Evolutionary conservation across 108 stramenopile genomes (phyloP), one percentile per base, ranked within the genome.

Genomic region (Nitzschia inconspicua): DNA sequence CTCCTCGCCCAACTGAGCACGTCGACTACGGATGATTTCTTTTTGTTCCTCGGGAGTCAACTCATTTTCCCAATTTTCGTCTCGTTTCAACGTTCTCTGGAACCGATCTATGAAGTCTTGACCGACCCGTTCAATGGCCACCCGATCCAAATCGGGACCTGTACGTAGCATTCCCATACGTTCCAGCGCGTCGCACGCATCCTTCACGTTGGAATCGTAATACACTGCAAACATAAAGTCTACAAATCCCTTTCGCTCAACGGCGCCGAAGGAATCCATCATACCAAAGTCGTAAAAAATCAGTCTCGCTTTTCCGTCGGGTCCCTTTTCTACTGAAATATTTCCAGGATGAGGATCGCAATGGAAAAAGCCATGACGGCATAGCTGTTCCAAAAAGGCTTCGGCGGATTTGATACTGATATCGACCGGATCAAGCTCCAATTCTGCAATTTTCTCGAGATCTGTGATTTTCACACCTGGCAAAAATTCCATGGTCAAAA

Each of bases 231-330:
- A 95, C 68, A 88, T 83, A 44, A 95, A 91, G 44, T 95, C 91
- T 14, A 95, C 90, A 37, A 95, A 76, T 2, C 86, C 90, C 58
- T 90, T 90, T 56, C 91, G 56, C 36, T 88, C 82, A 3, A 71
- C 66, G 2, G 64, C 44, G 19, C 83, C 87, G 55, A 98, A 90
- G 42, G 84, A 85, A 70, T 98, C 96, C 98, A 98, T 98, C 98
- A 98, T 98, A 19, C 96, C 97, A 76, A 97, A 98, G 68, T 98
- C 98, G 57, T 97, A 98, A 74, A 95, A 98, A 6, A 98, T 95
- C 11, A 98, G 39, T 8, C 82, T 53, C 18, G 86, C 80, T 47
- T 84, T 76, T 6, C 94, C 94, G 44, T 81, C 66, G 6, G 72
- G 66, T 11, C 70, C 76, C 62, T 72, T 79, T 75, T 97, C 89